A percentile compares a stretch with the other conserved stretches of the same genome.
Evolutionary conservation across 1,284 basidiomycete species (phyloP).

Genomic region (Cystobasidium sp.): DNA sequence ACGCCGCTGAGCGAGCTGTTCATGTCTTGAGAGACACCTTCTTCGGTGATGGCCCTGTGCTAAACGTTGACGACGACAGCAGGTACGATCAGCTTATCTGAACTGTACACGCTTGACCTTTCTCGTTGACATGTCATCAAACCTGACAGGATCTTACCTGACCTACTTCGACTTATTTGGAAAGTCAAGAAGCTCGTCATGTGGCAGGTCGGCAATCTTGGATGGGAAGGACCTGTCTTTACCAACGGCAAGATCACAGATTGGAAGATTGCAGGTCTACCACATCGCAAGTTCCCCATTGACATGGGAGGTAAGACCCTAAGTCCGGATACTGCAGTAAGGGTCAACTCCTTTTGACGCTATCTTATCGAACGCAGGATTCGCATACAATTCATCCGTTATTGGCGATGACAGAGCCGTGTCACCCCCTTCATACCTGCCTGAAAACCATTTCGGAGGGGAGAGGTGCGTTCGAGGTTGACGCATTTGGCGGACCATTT

Average conservation of each 20-base stretch:
- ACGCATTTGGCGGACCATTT: neutral
- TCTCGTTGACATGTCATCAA: neutral
- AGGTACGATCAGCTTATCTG: conserved; percentile 1
- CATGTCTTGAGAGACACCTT: conserved; percentile 17
- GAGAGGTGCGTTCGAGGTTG: conserved; percentile 9
- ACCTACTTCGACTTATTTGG: conserved; percentile 1
- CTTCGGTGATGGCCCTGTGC: conserved; percentile 15
- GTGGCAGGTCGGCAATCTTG: conserved; percentile 12
- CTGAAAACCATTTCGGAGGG: conserved; percentile 13
- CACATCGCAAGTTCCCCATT: conserved; percentile 12
- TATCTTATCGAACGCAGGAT: conserved; percentile 3
- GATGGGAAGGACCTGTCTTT: conserved; percentile 11
- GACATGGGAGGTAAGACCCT: conserved; percentile 3
- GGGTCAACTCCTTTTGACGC: neutral
- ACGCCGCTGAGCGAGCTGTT: conserved; percentile 13
- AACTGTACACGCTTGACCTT: neutral
- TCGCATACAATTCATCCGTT: conserved; percentile 7
- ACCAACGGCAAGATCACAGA: conserved; percentile 1
- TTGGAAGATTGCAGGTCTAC: conserved; percentile 13
- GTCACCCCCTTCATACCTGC: neutral
- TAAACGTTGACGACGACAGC: conserved; percentile 21
- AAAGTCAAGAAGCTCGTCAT: conserved; percentile 1
- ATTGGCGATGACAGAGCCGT: conserved; percentile 6
- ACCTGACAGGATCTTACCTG: conserved; percentile 3
- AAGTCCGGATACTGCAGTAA: neutral